Base-by-base conservation (phyloP, 257 asterid species). In the Jaltomata sinuosa region DNA sequence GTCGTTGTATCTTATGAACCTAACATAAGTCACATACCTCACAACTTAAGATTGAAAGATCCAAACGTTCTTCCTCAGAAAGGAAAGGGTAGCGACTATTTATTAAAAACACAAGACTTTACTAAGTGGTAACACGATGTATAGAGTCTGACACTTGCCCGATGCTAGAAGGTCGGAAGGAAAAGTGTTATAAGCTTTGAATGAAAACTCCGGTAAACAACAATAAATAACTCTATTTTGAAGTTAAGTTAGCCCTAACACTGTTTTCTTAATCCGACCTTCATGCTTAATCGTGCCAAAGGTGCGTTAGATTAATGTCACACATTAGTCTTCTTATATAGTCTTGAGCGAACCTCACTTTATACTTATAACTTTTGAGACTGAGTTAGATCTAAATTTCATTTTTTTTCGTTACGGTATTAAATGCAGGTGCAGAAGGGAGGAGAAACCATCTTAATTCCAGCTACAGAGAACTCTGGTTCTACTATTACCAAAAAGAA, bases 361-460 rank as follows among this genome's bases (percentile, higher is more conserved):
- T 38, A 69, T 21, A 21, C 11, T 64, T 64, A 1, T 57, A 22
- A 21, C 3, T 0, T 64, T 64, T 7, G 2, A 11, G 0, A 38
- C 21, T 69, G 21, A 38, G 0, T 69, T 21, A 69, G 6, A 38
- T 11, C 8, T 0, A n/a, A 38, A 42, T 21, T 71, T 21, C 0
- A 1, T 21, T 5, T 38, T 10, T 9, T 69, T 0, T 1, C 0
- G 1, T 38, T 4, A 71, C 3, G 0, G 0, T 71, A n/a, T 11
- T 71, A 21, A 49, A 64, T 78, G n/a, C 90, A 94, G 98, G 94
- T 93, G 49, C 97, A 93, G 1, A 91, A 90, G 82, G 97, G 98
- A 67, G 98, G 97, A 65, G 94, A 92, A 85, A 88, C 88, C 2
- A 93, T 94, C 3, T 82, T 91, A 71, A 85, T 83, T 62, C 92